Percentiles rank a stretch among this genome's conserved stretches.
These are phyloP conservation scores for Loxodes magnus DNA, from an alignment of 73 alveolate genomes.

Conservation along the genomic window DNA sequence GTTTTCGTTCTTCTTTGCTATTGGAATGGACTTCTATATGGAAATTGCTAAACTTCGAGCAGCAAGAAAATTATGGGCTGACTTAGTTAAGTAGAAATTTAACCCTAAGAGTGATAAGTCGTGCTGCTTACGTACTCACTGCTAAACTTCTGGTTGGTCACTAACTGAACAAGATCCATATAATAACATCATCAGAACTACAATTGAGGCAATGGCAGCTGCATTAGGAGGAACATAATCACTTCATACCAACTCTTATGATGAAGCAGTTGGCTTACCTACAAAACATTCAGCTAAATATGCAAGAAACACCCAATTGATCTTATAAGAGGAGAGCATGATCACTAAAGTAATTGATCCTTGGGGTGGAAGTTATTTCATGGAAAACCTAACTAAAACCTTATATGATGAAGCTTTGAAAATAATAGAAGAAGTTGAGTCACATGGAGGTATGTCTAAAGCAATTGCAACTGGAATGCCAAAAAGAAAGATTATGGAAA, in stretches of 20 bases:
- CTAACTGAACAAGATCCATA: conserved; percentile 67
- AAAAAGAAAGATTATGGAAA: conserved; percentile 43
- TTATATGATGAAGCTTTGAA: conserved; percentile 40
- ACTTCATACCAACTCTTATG: conserved; percentile 59
- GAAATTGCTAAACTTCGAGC: conserved; percentile 66
- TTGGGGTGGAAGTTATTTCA: conserved; percentile 56
- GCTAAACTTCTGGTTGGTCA: conserved; percentile 68
- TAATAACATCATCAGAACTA: conserved; percentile 57
- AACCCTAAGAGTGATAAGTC: conserved; percentile 43
- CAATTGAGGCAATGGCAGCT: conserved; percentile 54
- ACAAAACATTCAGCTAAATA: conserved; percentile 39
- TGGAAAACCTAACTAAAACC: conserved; percentile 45
- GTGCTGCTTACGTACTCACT: conserved; percentile 41
- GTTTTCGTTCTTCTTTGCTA: conserved; percentile 63
- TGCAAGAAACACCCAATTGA: conserved; percentile 54
- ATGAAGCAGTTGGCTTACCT: conserved; percentile 62
- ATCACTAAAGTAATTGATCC: conserved; percentile 57
- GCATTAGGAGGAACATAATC: conserved; percentile 61
- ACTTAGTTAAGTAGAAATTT: conserved; percentile 43
- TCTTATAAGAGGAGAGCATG: conserved; percentile 52
- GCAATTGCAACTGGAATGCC: conserved; percentile 70
- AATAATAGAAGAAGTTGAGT: conserved; percentile 58
- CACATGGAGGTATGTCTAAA: conserved; percentile 60
- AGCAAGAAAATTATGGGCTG: conserved; percentile 50
- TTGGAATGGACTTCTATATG: conserved; percentile 66